Base-by-base conservation (phyloP, 2,329 filamentous ascomycete genomes). In the Fusarium nodosum region DNA sequence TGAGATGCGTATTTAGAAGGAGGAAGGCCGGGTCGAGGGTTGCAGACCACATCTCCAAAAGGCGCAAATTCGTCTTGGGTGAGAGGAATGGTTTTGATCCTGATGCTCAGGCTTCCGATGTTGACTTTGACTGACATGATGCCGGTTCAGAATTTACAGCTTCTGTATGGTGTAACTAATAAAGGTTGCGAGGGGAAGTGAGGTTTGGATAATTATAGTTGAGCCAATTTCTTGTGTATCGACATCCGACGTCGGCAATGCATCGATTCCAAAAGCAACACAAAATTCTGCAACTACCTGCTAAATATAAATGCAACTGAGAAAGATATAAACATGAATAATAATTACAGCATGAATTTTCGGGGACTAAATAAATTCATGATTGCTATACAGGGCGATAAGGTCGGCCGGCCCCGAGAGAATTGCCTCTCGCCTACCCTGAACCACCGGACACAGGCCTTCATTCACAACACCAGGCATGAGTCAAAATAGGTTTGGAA, bases 21-120 rank as follows among this genome's bases (percentile, higher is more conserved):
- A 67, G 86, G 80, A 69, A 89, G 77, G 75, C 83, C 79, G 44
- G 87, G 85, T 64, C 85, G 83, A 33, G 93, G 93, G 77, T 95
- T 93, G 77, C 89, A 83, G 72, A 97, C 87, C 47, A 96, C 93
- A 57, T 92, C 90, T 77, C 96, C 96, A 79, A 97, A 99, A 44
- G 88, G 85, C 16, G 88, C 83, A 80, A 97, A 98, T 54, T 87
- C 82, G 7, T 84, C 82, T 46, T 87, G 86, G 11, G 89, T 91
- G 54, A 97, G 87, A n/a, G 88, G 87, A 71, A 86, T 82, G 11
- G 91, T 86, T 26, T 82, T 82, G 71, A 96, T 56, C 22, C 69
- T 60, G 46, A 80, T 52, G 11, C 64, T 63, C 16, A 72, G 38
- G 39, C 68, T 46, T 41, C 62, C 77, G 24, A 76, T 60, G 31